Percentiles rank a stretch among this genome's conserved stretches.
Conservation (phyloP, 805 yeast species). For the Soucietia sequanensis region DNA sequence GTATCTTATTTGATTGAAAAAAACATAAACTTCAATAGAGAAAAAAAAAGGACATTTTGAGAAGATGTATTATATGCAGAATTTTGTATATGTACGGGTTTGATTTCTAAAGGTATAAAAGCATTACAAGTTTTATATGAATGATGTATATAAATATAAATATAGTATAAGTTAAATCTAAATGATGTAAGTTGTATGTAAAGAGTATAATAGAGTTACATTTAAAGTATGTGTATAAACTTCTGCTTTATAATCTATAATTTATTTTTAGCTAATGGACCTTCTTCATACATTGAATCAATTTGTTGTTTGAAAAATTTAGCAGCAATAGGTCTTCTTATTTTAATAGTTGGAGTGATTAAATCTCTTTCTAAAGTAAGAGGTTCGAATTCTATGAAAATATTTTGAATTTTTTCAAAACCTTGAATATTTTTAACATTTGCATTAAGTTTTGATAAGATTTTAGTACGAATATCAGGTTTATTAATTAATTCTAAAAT, state of each 20-base stretch:
- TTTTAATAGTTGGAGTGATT: slow-evolving; percentile 64
- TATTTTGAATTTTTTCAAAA: slow-evolving; percentile 61
- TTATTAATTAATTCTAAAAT: slow-evolving; percentile 27
- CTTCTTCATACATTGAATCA: slow-evolving; percentile 29
- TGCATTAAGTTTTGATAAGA: slow-evolving; percentile 37
- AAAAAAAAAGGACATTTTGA: too few species aligned
- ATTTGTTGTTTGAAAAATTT: slow-evolving; percentile 23
- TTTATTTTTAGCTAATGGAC: slow-evolving; percentile 24
- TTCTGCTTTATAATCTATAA: slow-evolving; percentile 11
- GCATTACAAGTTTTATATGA: neutral
- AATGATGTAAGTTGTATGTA: too few species aligned
- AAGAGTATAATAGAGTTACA: too few species aligned
- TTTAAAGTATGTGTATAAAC: neutral
- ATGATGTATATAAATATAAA: too few species aligned
- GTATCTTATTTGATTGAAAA: too few species aligned
- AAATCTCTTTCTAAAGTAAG: slow-evolving; percentile 59
- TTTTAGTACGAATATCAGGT: slow-evolving; percentile 31
- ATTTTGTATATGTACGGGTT: too few species aligned
- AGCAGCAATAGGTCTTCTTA: slow-evolving; percentile 40
- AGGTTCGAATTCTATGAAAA: slow-evolving; percentile 55
- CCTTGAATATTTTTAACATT: slow-evolving; percentile 51
- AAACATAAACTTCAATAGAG: too few species aligned
- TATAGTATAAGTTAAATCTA: too few species aligned
- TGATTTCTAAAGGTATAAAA: too few species aligned
- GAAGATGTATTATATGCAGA: too few species aligned